Percentiles rank a stretch among this genome's conserved stretches.
Evolutionary conservation across 768 basidiomycete species (phyloP).

Genomic region (Trametes elegans): DNA sequence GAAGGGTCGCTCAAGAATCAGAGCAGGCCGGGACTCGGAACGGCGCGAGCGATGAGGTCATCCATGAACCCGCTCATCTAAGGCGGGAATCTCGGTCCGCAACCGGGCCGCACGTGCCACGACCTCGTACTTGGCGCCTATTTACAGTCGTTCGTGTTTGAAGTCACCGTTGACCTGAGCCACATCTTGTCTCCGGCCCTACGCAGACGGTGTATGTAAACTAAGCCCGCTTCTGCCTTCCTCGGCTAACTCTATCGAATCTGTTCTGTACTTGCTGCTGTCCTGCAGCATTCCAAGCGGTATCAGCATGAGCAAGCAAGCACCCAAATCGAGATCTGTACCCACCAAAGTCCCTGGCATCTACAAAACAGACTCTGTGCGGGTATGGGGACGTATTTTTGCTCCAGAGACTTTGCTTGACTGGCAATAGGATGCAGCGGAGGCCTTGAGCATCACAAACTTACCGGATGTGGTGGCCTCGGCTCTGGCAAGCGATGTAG

Average conservation of each 20-base stretch:
- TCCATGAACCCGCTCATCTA: background rate
- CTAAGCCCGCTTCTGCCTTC: background rate
- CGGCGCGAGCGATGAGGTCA: slow-evolving; percentile 2
- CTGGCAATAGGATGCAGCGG: slow-evolving; percentile 77
- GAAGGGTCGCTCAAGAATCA: too few species aligned
- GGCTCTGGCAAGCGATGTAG: slow-evolving; percentile 91
- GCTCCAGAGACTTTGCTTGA: slow-evolving; percentile 5
- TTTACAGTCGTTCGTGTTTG: background rate
- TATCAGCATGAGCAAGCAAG: slow-evolving; percentile 11
- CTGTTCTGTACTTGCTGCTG: background rate
- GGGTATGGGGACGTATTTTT: slow-evolving; percentile 24
- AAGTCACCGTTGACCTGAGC: background rate
- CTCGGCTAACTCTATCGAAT: background rate
- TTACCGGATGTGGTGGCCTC: slow-evolving; percentile 79
- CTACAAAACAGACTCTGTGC: slow-evolving; percentile 31
- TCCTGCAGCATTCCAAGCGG: background rate
- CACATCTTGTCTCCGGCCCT: too few species aligned
- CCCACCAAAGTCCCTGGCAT: slow-evolving; percentile 25
- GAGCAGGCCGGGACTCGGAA: background rate
- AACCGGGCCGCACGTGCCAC: too few species aligned
- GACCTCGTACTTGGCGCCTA: background rate
- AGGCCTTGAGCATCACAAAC: slow-evolving; percentile 73
- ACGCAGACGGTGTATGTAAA: too few species aligned
- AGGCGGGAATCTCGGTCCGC: background rate
- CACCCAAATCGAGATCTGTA: slow-evolving; percentile 2